Percentiles rank a stretch among this genome's conserved stretches.
Evolutionary conservation across 371 early-diverging fungal genomes (phyloP).

Genomic region (Mucor ambiguus): DNA sequence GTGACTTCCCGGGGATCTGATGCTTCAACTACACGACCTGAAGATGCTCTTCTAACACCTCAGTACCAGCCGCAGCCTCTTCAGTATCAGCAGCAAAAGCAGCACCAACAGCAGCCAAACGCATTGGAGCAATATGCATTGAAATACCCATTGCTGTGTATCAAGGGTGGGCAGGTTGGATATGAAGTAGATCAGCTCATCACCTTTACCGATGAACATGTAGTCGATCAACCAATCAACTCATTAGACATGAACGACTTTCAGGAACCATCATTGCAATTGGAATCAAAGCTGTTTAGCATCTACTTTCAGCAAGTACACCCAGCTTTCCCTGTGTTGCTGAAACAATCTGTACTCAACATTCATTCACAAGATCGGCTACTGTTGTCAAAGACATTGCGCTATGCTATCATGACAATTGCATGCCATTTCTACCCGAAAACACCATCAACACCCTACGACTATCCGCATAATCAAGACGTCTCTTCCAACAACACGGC

Average conservation of each 20-base stretch:
- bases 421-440: constrained; percentile 12
- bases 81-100: neutral
- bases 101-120: neutral
- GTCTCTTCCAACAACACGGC: neutral
- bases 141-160: constrained; percentile 13
- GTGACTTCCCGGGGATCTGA: constrained; percentile 17
- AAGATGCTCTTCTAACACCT: neutral
- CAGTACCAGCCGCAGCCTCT: neutral
- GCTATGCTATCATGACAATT: constrained; percentile 23
- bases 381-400: constrained; percentile 12
- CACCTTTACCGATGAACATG: neutral
- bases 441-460: constrained; percentile 1
- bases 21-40: constrained; percentile 4
- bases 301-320: constrained; percentile 68
- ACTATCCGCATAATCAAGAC: neutral
- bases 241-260: neutral
- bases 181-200: constrained; percentile 9
- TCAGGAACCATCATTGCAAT: constrained; percentile 27
- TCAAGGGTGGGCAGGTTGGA: constrained; percentile 19
- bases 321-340: constrained; percentile 62
- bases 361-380: constrained; percentile 17
- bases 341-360: constrained; percentile 13
- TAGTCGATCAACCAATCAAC: constrained; percentile 13
- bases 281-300: constrained; percentile 49
- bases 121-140: neutral